Conservation (phyloP, 805 yeast species). For the Metschnikowia noctiluminum region DNA sequence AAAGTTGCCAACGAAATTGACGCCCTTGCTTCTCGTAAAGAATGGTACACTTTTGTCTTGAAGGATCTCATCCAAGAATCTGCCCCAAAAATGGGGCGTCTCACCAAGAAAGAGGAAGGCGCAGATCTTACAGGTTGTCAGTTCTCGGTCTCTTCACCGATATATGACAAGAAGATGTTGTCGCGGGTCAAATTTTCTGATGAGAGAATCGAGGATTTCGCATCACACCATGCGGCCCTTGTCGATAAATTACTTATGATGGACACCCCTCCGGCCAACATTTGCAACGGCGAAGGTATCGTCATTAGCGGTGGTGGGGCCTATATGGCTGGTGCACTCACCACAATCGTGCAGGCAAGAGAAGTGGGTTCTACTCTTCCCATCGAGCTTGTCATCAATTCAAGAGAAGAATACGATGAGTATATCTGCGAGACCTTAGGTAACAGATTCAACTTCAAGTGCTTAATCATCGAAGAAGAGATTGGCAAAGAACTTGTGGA, state of each 20-base stretch:
- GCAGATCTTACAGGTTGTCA: slow-evolving; percentile 11
- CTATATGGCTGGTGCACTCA: slow-evolving; percentile 27
- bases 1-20: slow-evolving; percentile 7
- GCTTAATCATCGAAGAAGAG: slow-evolving; percentile 26
- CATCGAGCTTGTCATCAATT: slow-evolving; percentile 31
- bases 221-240: slow-evolving; percentile 24
- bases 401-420: slow-evolving; percentile 21
- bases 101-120: slow-evolving; percentile 19
- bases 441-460: slow-evolving; percentile 24
- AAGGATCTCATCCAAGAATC: slow-evolving; percentile 12
- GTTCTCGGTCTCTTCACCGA: slow-evolving; percentile 11
- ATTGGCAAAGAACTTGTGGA: slow-evolving; percentile 22
- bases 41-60: slow-evolving; percentile 15
- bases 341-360: slow-evolving; percentile 27
- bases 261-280: slow-evolving; percentile 22
- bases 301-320: slow-evolving; percentile 31
- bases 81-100: slow-evolving; percentile 15
- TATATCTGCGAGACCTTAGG: slow-evolving; percentile 27
- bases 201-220: slow-evolving; percentile 22
- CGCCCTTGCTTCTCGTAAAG: slow-evolving; percentile 4
- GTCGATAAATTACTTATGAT: slow-evolving; percentile 23
- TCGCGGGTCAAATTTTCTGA: slow-evolving; percentile 18
- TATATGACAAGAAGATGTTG: slow-evolving; percentile 12
- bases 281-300: slow-evolving; percentile 32
- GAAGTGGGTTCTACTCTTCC: slow-evolving; percentile 33